Evolutionary conservation across 192 early-diverging fungal species (phyloP), one percentile per base, ranked within the genome.

Genomic region (Entrophospora sp.): DNA sequence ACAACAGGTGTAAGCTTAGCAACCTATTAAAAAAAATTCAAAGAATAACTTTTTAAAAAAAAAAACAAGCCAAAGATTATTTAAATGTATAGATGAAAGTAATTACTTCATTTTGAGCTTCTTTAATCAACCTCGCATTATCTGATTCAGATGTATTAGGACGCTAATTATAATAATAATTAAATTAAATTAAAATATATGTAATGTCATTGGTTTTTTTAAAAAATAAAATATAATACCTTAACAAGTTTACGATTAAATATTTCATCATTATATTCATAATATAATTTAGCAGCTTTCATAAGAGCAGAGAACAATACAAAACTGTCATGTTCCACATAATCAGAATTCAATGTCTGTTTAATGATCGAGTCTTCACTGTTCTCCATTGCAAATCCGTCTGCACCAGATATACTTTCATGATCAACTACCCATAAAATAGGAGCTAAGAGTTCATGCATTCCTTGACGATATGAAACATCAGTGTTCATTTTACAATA

Each of bases 381-480:
- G 40, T 37, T 40, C 5, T 53, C 64, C 20, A 53, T 28, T n/a
- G 46, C 24, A 27, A 53, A 66, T 27, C 36, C 51, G 16, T 16
- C 27, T 10, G 35, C 13, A 12, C 5, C 18, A 4, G 64, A 24
- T 25, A 84, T 28, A 60, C 79, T 76, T 59, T 98, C 95, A 5
- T 69, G 44, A 24, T 92, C 80, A 20, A 98, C 84, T 0, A 88
- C 85, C 74, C 85, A 73, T 16, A 91, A 82, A 18, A 96, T 75
- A 20, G 91, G 89, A 0, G 92, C 95, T 13, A 94, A 71, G 25
- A 98, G 66, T 72, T 98, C 96, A 69, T 98, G 96, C 96, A 98
- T 98, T 28, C 96, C 96, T 71, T 98, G 96, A 38, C 96, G 83
- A 75, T 98, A 98, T 16, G 88, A 87, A n/a, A 96, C 80, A 31